Percentiles rank a stretch among this genome's conserved stretches.
These are phyloP conservation scores for Pythium sp. DNA, from an alignment of 352 stramenopile species.

Conservation along the genomic window DNA sequence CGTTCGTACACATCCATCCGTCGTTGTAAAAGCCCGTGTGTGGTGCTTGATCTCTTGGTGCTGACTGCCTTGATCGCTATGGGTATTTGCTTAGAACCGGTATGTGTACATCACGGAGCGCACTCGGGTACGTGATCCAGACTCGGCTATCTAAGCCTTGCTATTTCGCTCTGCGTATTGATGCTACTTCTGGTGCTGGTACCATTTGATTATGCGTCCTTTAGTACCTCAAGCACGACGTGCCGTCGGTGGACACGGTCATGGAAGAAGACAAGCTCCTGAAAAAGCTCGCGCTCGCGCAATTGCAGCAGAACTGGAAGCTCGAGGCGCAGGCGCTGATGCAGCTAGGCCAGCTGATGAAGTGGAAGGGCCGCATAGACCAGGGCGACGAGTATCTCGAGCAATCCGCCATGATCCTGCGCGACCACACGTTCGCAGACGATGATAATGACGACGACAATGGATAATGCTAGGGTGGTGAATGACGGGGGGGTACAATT, in stretches of 20 bases:
- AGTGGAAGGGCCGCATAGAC: constrained; percentile 56
- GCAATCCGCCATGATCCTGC: constrained; percentile 50
- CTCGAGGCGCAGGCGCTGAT: constrained; percentile 55
- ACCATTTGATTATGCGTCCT: too few species aligned
- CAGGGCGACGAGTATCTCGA: constrained; percentile 47
- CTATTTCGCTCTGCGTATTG: background rate
- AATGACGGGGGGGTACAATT: background rate
- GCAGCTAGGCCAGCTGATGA: constrained; percentile 74
- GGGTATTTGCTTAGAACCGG: constrained; percentile 30
- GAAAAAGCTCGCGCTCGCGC: constrained; percentile 48
- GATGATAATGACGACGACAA: constrained; percentile 24
- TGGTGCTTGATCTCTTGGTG: background rate
- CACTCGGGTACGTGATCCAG: constrained; percentile 35
- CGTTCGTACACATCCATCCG: background rate
- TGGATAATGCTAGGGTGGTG: background rate
- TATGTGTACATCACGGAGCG: constrained; percentile 81
- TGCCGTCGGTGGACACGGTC: constrained; percentile 66
- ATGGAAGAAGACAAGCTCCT: constrained; percentile 70
- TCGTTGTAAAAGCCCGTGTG: background rate
- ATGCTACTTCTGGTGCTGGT: background rate
- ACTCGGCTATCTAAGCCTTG: background rate
- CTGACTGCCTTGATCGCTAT: background rate
- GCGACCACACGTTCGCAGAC: constrained; percentile 49
- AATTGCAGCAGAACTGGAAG: constrained; percentile 53
- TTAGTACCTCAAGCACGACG: constrained; percentile 67